Percentiles rank a stretch among this genome's conserved stretches.
phyloP scores from a whole-genome alignment of 2,329 filamentous ascomycete genomes.

The Coleophoma eucalyptorum region DNA sequence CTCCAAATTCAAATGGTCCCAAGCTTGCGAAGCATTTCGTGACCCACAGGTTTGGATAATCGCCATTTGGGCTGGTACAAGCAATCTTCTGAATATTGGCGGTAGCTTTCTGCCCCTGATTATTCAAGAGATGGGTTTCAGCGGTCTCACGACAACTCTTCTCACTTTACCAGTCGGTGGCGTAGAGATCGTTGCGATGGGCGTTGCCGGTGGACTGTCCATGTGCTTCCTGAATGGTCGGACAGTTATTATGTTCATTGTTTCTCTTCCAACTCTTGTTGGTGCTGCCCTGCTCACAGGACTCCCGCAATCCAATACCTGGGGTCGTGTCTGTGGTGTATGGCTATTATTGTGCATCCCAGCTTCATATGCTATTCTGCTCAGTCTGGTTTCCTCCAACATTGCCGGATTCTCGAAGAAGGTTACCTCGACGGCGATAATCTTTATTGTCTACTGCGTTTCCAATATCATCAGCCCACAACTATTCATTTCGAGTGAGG shows the following conservation, averaged over 20 bases:
- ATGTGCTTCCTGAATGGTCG: slow-evolving; percentile 29
- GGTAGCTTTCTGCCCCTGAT: slow-evolving; percentile 21
- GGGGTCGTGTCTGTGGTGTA: neutral
- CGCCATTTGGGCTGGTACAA: neutral
- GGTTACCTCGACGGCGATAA: slow-evolving; percentile 69
- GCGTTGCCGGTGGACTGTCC: slow-evolving; percentile 55
- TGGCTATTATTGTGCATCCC: neutral
- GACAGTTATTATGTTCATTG: neutral
- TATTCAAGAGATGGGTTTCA: slow-evolving; percentile 33
- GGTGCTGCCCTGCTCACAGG: neutral
- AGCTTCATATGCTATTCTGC: neutral
- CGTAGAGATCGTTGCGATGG: slow-evolving; percentile 26
- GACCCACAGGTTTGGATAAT: slow-evolving; percentile 27
- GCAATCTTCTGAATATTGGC: neutral
- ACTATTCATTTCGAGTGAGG: neutral
- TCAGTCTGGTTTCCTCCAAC: slow-evolving; percentile 30
- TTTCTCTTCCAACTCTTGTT: neutral
- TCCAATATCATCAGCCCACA: slow-evolving; percentile 51
- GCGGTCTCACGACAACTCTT: slow-evolving; percentile 31
- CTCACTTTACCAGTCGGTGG: slow-evolving; percentile 30
- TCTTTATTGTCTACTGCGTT: slow-evolving; percentile 63
- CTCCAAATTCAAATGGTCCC: slow-evolving; percentile 28
- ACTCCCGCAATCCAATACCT: neutral
- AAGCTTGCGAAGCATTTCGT: slow-evolving; percentile 30
- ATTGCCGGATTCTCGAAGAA: slow-evolving; percentile 56